Percentiles rank a stretch among this genome's conserved stretches.
These are phyloP conservation scores for Orychophragmus violaceus DNA, from an alignment of 345 rosid genomes.

Conservation along the genomic window DNA sequence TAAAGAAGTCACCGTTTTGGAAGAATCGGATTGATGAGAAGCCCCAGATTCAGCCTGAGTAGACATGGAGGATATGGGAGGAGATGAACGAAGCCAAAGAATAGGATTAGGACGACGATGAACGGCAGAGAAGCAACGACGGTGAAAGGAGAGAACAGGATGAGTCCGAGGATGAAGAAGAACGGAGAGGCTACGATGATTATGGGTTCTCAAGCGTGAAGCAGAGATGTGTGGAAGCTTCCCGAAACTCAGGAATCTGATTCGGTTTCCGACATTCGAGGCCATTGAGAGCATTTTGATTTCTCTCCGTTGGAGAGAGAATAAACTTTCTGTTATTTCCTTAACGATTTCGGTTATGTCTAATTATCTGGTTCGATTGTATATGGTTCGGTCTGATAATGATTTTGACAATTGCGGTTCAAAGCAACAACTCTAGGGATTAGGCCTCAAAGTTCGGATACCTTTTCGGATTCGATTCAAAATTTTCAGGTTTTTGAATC, in stretches of 20 bases:
- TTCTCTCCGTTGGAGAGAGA: not conserved
- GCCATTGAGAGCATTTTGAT: slow-evolving; percentile 2
- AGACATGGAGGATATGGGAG: slow-evolving; percentile 39
- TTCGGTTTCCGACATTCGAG: slow-evolving; percentile 8
- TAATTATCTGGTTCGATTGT: not conserved
- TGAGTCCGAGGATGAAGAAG: slow-evolving; percentile 33
- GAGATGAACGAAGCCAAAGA: slow-evolving; percentile 38
- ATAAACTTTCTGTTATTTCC: not conserved
- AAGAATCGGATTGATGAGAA: slow-evolving; percentile 35
- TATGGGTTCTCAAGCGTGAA: slow-evolving; percentile 8
- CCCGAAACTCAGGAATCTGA: slow-evolving; percentile 32
- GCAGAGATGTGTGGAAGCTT: slow-evolving; percentile 15
- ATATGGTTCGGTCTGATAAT: not conserved
- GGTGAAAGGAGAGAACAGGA: slow-evolving; percentile 36
- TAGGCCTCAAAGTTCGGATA: too few species aligned
- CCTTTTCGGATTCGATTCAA: too few species aligned
- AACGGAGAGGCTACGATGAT: slow-evolving; percentile 44
- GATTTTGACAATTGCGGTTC: not conserved
- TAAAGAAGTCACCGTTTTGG: slow-evolving; percentile 43
- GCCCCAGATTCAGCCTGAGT: slow-evolving; percentile 31
- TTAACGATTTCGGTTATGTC: slow-evolving; percentile 2
- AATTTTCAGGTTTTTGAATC: too few species aligned
- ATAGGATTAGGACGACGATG: slow-evolving; percentile 37
- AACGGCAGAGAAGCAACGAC: slow-evolving; percentile 30
- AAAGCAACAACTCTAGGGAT: not conserved